Percentiles rank a stretch among this genome's conserved stretches.
Evolutionary conservation across 805 yeast species (phyloP).

Genomic region (Candida coquimbonensis): DNA sequence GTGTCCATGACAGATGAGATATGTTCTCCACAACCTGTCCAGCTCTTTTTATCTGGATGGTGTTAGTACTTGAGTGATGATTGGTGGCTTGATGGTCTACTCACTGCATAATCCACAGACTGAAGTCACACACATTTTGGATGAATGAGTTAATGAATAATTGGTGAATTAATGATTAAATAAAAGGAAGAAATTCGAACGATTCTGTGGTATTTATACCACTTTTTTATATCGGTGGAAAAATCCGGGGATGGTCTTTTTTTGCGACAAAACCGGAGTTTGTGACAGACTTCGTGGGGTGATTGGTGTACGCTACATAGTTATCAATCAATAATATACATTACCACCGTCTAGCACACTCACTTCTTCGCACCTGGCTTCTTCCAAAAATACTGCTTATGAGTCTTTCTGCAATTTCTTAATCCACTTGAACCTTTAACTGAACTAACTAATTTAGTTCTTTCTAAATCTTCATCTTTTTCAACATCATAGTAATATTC

Average conservation of each 20-base stretch:
- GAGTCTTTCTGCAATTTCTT: conserved; percentile 87
- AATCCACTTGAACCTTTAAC: conserved; percentile 76
- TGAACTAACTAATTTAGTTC: conserved; percentile 64
- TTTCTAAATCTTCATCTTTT: conserved; percentile 62
- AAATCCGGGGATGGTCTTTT: neutral
- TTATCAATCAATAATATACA: neutral
- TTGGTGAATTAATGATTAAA: too few species aligned
- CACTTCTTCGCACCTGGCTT: conserved; percentile 29
- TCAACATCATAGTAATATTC: conserved; percentile 90
- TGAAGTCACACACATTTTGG: conserved; percentile 19
- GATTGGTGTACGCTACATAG: neutral
- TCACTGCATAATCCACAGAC: conserved; percentile 23
- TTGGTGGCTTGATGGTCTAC: conserved; percentile 1
- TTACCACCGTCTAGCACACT: neutral
- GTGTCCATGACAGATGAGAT: conserved; percentile 45
- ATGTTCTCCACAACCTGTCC: conserved; percentile 63
- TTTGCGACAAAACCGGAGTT: neutral
- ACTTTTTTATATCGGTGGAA: neutral
- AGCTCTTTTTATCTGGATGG: conserved; percentile 38
- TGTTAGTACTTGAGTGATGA: conserved; percentile 1
- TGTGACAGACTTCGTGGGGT: neutral
- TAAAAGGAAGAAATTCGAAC: too few species aligned
- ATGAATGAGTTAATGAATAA: neutral
- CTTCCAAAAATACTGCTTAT: conserved; percentile 63
- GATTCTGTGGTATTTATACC: too few species aligned